Conservation (phyloP, 345 rosid species). For the Orychophragmus violaceus region DNA sequence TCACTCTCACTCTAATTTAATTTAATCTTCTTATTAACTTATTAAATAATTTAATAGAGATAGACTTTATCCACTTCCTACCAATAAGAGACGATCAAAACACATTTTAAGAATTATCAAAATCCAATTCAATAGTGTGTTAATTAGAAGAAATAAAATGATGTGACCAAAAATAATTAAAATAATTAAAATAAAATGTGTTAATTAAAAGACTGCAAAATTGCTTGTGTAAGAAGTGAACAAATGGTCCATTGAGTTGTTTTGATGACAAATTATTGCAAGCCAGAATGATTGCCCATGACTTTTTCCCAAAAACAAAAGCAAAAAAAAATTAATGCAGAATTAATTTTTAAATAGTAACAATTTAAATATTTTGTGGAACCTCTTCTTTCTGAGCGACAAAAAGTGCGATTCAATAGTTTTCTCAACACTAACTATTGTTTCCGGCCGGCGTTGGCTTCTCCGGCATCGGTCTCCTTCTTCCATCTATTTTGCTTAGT, state of each 20-base stretch:
- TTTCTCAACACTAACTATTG: no score
- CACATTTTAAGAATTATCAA: background rate
- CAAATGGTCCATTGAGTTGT: constrained; percentile 16
- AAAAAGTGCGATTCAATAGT: no score
- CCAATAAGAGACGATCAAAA: background rate
- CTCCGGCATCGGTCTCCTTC: no score
- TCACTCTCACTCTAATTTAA: constrained; percentile 11
- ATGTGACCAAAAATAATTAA: no score
- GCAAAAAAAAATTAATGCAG: no score
- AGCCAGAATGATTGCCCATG: constrained; percentile 14
- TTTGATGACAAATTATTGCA: constrained; percentile 7
- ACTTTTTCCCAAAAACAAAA: background rate
- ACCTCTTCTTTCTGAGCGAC: no score
- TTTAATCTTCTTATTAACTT: background rate
- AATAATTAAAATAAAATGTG: no score
- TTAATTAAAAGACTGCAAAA: background rate
- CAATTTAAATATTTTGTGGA: no score
- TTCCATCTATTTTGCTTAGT: no score
- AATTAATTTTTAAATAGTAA: no score
- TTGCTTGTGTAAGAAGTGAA: constrained; percentile 28
- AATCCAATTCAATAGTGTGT: background rate
- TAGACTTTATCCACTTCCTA: constrained; percentile 16
- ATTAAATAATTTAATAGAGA: background rate
- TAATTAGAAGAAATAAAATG: background rate
- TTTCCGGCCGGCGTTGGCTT: no score